Base-by-base conservation (phyloP, 768 basidiomycete species). In the Tephrocybe sp. region DNA sequence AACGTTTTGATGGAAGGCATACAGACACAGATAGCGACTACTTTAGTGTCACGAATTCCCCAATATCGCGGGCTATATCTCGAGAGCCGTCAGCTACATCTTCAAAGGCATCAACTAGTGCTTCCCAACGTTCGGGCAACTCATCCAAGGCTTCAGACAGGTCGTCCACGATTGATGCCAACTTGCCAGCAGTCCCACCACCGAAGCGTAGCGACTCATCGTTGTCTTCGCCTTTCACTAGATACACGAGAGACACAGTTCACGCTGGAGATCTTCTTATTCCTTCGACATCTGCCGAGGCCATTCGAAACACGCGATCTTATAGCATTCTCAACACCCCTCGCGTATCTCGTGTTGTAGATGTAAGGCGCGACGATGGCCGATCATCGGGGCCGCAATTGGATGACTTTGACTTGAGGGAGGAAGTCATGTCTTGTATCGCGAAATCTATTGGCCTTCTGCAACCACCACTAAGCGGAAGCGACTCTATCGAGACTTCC, bases 401-500 rank as follows among this genome's bases (percentile, higher is more conserved):
- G 7, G 87, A 86, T 21, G 91, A 94, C 18, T 94, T 97, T 57
- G 92, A 98, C 64, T 79, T 98, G n/a, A 82, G 91, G 29, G 91
- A 94, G 57, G 94, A 91, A 57, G 94, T 99, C 25, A 94, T 98
- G 92, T 88, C 89, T 1, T 95, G 92, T 65, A 94, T 99, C 52
- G 94, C 95, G 1, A 94, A 95, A 65, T 95, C 93, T 2, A 98
- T 99, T 50, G 97, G 97, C 3, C 76, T 99, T 11, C 71, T 91
- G 19, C 94, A 97, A 55, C 90, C 94, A 3, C 84, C 92, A 2
- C 67, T 89, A 16, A 88, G 84, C 47, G 83, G 78, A 34, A 74
- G 70, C 39, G 83, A 82, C 30, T 88, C 86, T 2, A 67, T 77
- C 2, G 84, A 86, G 54, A 76, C 78, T 2, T 88, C 87, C 0